A percentile compares a stretch with the other conserved stretches of the same genome.
Conservation (phyloP, 768 basidiomycete genomes). For the Suillus subalutaceus region DNA sequence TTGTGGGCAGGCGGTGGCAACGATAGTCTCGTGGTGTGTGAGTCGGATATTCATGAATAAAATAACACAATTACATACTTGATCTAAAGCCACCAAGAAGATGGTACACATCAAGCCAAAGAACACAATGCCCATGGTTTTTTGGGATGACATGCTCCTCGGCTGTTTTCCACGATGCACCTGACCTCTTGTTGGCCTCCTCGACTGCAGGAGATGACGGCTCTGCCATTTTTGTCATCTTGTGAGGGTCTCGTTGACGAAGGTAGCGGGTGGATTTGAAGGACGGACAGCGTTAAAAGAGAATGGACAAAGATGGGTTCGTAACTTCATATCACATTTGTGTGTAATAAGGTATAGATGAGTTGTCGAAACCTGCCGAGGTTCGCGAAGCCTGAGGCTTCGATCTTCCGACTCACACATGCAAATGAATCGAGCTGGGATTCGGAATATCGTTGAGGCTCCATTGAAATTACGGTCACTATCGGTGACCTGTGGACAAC, state of each 20-base stretch:
- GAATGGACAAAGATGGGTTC: background rate
- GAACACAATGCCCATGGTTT: constrained; percentile 46
- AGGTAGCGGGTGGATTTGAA: background rate
- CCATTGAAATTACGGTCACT: background rate
- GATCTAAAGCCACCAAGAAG: constrained; percentile 53
- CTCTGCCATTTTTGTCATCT: constrained; percentile 1
- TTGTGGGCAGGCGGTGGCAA: constrained; percentile 55
- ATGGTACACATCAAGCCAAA: constrained; percentile 44
- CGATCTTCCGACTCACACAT: background rate
- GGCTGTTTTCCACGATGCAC: constrained; percentile 38
- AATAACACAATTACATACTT: constrained; percentile 27
- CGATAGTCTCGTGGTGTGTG: constrained; percentile 38
- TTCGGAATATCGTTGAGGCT: background rate
- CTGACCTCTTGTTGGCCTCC: constrained; percentile 23
- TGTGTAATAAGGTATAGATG: background rate
- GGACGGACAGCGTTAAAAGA: background rate
- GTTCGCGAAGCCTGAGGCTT: background rate
- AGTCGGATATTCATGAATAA: background rate
- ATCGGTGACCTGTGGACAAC: background rate
- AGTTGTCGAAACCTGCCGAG: background rate
- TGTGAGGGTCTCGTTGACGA: background rate
- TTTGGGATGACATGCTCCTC: constrained; percentile 47
- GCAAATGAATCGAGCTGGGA: background rate
- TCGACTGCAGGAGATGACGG: background rate
- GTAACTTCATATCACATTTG: background rate